Evolutionary conservation across 1,284 basidiomycete species (phyloP), one percentile per base, ranked within the genome.

Genomic region (Rhodotorula sp.): DNA sequence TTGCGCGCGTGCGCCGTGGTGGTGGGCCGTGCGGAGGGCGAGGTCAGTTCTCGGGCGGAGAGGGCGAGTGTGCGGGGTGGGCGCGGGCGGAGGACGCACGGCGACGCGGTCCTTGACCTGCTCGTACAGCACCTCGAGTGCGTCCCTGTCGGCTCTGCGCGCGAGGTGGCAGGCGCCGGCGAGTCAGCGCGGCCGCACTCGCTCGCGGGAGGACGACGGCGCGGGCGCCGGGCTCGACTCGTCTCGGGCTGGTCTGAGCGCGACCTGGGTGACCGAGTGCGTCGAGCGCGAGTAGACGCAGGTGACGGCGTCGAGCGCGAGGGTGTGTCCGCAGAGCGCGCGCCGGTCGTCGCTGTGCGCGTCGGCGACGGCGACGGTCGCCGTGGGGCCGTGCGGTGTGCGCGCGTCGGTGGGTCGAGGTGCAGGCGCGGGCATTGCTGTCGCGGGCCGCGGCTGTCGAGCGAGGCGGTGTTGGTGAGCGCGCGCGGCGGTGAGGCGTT

Each of bases 51-150:
- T 18, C 6, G 20, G 4, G 58, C 18, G n/a, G 11, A 6, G 4
- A 6, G 15, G 26, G 20, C 10, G 15, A 55, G 30, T 26, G n/a
- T 18, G 47, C 18, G 37, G 26, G 7, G 6, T 22, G 40, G 0
- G n/a, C 8, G 30, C 28, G 8, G 8, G n/a, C 4, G 13, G 10
- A 16, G 5, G 24, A 28, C 65, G 16, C 37, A 64, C 67, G 4
- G 62, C 48, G 15, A 68, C 58, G 16, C 61, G 26, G 0, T 60
- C 67, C 18, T 64, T 48, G 44, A 68, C 62, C 20, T 24, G 5
- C 7, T 24, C 20, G 57, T 59, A 67, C 8, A 47, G 46, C 30
- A n/a, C 51, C 16, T 16, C 8, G 24, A 64, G 62, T 3, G 2
- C 26, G 9, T n/a, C 22, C 22, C 1, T 2, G 55, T 11, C 15